Conservation (phyloP, 176 grass and related monocot species). For the Dendrocalamus sinicus region DNA sequence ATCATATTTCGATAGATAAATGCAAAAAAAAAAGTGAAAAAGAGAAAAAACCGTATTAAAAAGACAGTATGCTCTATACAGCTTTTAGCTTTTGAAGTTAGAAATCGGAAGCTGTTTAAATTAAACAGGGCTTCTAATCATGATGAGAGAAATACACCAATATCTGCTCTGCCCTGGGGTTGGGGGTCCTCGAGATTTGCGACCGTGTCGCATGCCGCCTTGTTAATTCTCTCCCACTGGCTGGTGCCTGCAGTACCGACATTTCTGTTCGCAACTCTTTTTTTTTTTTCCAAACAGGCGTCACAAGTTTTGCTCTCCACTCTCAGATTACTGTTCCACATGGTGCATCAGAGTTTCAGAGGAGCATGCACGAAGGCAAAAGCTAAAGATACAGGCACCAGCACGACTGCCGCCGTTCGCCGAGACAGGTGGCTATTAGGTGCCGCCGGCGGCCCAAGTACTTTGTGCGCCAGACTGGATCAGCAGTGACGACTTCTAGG, state of each 20-base stretch:
- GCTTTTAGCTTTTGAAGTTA: too few species aligned
- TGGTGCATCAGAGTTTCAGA: not conserved
- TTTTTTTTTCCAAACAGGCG: too few species aligned
- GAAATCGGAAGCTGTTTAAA: too few species aligned
- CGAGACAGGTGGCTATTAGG: not conserved
- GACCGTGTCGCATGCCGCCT: not conserved
- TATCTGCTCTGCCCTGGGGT: not conserved
- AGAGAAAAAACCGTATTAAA: too few species aligned
- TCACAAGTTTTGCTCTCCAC: not conserved
- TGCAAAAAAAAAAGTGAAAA: too few species aligned
- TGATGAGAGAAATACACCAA: not conserved
- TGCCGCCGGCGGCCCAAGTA: not conserved
- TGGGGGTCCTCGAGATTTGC: too few species aligned
- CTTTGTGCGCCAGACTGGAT: not conserved
- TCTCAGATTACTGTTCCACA: not conserved
- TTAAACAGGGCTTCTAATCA: not conserved
- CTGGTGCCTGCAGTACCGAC: not conserved
- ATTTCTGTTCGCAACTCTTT: too few species aligned
- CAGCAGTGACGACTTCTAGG: not conserved
- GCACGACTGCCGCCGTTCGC: not conserved
- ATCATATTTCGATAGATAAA: too few species aligned
- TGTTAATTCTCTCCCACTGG: not conserved
- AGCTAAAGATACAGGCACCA: not conserved
- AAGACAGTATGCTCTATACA: too few species aligned
- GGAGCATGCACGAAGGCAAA: not conserved